Percentiles rank a stretch among this genome's conserved stretches.
These are phyloP conservation scores for Neoboletus brunneissimus DNA, from an alignment of 768 basidiomycete genomes.

Conservation along the genomic window DNA sequence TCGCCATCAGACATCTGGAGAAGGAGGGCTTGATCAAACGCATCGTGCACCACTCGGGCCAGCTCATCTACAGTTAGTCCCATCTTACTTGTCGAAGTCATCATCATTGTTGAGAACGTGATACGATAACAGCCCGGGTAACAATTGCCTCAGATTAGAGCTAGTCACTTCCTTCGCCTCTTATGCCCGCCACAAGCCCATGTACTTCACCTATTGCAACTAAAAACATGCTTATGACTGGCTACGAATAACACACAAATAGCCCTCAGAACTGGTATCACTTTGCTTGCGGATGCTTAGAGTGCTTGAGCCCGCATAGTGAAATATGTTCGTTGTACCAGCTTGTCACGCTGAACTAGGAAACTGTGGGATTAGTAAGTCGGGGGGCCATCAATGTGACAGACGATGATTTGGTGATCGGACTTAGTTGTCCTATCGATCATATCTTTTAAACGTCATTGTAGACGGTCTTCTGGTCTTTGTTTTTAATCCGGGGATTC, in stretches of 20 bases:
- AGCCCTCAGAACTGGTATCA: background rate
- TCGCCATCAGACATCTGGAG: slow-evolving; percentile 89
- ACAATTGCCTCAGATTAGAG: slow-evolving; percentile 41
- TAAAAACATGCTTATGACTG: slow-evolving; percentile 30
- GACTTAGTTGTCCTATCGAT: background rate
- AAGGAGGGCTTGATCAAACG: slow-evolving; percentile 93
- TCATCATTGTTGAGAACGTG: slow-evolving; percentile 2
- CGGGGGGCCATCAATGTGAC: background rate
- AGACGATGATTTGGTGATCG: background rate
- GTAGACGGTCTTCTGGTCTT: background rate
- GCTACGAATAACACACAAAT: background rate
- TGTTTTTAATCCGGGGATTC: background rate
- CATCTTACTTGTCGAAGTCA: background rate
- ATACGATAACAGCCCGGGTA: slow-evolving; percentile 38
- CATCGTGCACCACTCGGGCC: slow-evolving; percentile 92
- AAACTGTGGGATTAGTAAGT: background rate
- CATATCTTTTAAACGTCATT: background rate
- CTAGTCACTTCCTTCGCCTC: slow-evolving; percentile 16
- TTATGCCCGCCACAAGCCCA: slow-evolving; percentile 30
- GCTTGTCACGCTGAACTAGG: background rate
- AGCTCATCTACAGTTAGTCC: slow-evolving; percentile 92
- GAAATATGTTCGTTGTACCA: no score
- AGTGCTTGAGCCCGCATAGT: background rate
- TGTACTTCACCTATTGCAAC: slow-evolving; percentile 36
- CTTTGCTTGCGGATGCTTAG: background rate